Conservation (phyloP, 805 yeast species). For the Sporopachydermia lactativora region DNA sequence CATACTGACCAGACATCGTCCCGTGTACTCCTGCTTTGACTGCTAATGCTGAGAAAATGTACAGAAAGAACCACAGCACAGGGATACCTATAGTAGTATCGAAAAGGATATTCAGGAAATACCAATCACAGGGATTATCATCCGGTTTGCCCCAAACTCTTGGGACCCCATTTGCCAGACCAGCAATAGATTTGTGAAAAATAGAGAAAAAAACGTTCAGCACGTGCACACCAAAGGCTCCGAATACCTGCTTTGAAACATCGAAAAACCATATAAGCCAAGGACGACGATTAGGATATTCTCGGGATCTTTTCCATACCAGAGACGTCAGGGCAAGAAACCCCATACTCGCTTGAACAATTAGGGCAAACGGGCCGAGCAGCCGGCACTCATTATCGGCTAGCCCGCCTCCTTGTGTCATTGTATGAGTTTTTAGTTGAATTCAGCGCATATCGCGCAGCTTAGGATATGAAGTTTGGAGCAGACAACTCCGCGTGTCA, state of each 20-base stretch:
- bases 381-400: conserved; percentile 37
- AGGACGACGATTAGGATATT: conserved; percentile 68
- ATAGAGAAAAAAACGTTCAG: conserved; percentile 64
- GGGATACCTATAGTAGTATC: conserved; percentile 95
- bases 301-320: conserved; percentile 62
- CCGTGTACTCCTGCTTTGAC: conserved; percentile 27
- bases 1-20: conserved; percentile 43
- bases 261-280: conserved; percentile 85
- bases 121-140: conserved; percentile 86
- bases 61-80: conserved; percentile 46
- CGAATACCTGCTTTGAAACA: conserved; percentile 79
- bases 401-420: not conserved
- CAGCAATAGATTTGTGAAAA: conserved; percentile 20
- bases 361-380: conserved; percentile 74
- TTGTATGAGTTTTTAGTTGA: too few species aligned
- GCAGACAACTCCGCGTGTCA: too few species aligned
- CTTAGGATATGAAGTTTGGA: too few species aligned
- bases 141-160: conserved; percentile 12
- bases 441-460: too few species aligned
- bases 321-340: conserved; percentile 59
- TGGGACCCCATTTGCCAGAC: conserved; percentile 21
- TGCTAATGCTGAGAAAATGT: conserved; percentile 33
- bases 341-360: conserved; percentile 69
- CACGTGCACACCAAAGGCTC: conserved; percentile 74
- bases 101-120: conserved; percentile 72